A percentile compares a stretch with the other conserved stretches of the same genome.
Evolutionary conservation across 2,329 filamentous ascomycete genomes (phyloP).

Genomic region (Thielaviopsis musarum): DNA sequence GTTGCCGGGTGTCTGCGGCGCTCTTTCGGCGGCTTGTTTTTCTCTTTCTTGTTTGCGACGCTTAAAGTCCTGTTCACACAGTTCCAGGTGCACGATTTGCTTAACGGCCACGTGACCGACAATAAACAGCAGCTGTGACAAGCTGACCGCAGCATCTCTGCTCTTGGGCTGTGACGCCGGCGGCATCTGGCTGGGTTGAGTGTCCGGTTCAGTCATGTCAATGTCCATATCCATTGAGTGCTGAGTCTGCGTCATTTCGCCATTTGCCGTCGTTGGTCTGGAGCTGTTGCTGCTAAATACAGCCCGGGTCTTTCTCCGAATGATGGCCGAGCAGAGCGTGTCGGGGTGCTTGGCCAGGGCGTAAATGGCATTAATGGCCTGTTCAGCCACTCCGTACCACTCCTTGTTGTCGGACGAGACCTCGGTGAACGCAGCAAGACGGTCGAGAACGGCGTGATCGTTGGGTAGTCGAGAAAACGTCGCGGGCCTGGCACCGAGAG

Average conservation of each 20-base stretch:
- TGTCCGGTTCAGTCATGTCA: conserved; percentile 15
- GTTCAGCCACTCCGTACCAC: conserved; percentile 91
- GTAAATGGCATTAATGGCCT: conserved; percentile 92
- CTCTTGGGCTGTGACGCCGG: conserved; percentile 25
- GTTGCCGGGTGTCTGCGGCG: conserved; percentile 26
- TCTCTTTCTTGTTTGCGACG: conserved; percentile 83
- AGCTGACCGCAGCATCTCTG: conserved; percentile 51
- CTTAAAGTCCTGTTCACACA: conserved; percentile 98
- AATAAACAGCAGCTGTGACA: conserved; percentile 86
- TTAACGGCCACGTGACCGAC: conserved; percentile 96
- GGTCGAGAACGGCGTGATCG: conserved; percentile 72
- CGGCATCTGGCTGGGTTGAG: conserved; percentile 13
- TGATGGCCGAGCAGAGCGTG: conserved; percentile 76
- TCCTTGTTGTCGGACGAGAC: conserved; percentile 81
- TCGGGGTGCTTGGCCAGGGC: conserved; percentile 87
- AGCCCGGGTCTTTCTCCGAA: conserved; percentile 68
- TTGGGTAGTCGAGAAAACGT: conserved; percentile 70
- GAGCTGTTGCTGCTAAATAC: conserved; percentile 44
- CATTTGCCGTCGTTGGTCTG: conserved; percentile 18
- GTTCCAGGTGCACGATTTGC: conserved; percentile 92
- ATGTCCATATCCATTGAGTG: conserved; percentile 14
- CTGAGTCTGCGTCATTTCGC: conserved; percentile 21
- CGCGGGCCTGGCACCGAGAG: conserved; percentile 48
- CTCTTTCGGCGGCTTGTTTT: conserved; percentile 37
- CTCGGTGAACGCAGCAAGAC: conserved; percentile 71